Evolutionary conservation across 2,329 filamentous ascomycete species (phyloP), one percentile per base, ranked within the genome.

Genomic region (Stenocarpella maydis): DNA sequence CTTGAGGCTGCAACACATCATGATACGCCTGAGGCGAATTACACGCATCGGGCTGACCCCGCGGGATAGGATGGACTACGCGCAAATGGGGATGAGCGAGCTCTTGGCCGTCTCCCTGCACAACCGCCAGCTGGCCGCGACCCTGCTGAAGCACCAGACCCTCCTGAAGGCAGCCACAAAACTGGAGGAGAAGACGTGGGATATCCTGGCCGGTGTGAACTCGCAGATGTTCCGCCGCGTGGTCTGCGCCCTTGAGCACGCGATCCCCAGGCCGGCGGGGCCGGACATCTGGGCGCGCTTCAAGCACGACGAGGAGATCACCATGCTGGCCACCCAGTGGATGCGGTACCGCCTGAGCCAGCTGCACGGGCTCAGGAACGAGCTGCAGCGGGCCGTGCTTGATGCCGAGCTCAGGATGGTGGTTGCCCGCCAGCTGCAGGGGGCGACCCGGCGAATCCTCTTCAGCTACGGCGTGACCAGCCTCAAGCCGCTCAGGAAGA

Each of bases 141-240:
- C n/a, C 8, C 49, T 71, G 3, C 34, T 71, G 24, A 71, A 71
- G 55, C 67, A 71, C 67, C 69, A 71, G 55, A 15, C 21, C 8
- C 67, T 71, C n/a, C 63, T 69, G 14, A 69, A 47, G 43, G 39
- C 53, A 21, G 49, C 65, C 24, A 55, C n/a, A 4, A 9, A 43
- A 2, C 49, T 71, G 34, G 67, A 69, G 67, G 34, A 34, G 10
- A 54, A 4, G 6, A 69, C 69, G 7, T 71, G 69, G 69, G 69
- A 69, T 7, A 10, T 71, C 12, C 9, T 10, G 19, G 21, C 54
- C 39, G 1, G 67, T 53, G 24, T 41, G 17, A 8, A 34, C 66
- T 12, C 26, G 8, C 2, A 7, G 5, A 31, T 43, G 7, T 45
- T 64, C 67, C 7, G 28, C 19, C 26, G 34, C 4, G 54, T 67